Conservation (phyloP, 176 grass and related monocot genomes). For the Paspalum vaginatum region DNA sequence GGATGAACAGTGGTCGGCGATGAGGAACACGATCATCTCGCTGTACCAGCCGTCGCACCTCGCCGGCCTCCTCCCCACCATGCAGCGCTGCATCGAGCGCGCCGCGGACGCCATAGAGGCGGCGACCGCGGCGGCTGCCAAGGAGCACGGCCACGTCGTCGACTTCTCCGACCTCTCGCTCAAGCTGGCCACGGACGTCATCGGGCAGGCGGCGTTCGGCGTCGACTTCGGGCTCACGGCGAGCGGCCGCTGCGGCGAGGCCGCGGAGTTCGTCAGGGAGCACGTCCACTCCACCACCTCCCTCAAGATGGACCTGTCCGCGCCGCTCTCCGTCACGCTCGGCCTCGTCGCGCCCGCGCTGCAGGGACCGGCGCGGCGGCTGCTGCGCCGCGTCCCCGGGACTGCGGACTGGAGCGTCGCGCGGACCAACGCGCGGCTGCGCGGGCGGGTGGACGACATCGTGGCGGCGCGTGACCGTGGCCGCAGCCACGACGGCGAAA, state of each 20-base stretch:
- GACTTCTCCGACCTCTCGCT: conserved; percentile 71
- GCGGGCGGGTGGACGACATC: conserved; percentile 55
- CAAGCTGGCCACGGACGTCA: conserved; percentile 75
- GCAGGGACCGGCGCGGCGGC: conserved; percentile 47
- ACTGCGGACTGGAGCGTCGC: conserved; percentile 61
- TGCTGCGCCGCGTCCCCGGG: conserved; percentile 50
- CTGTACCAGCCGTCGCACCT: conserved; percentile 84
- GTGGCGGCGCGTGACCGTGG: conserved; percentile 33
- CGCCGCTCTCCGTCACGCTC: conserved; percentile 62
- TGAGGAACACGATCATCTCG: conserved; percentile 77
- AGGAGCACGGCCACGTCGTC: conserved; percentile 35
- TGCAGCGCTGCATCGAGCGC: conserved; percentile 65
- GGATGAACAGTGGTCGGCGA: conserved; percentile 68
- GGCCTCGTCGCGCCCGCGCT: conserved; percentile 68
- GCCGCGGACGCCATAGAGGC: conserved; percentile 33
- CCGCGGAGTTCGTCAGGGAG: conserved; percentile 62
- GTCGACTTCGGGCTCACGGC: conserved; percentile 65
- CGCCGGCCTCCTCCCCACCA: conserved; percentile 66
- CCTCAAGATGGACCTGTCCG: conserved; percentile 81
- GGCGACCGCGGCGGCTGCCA: neutral
- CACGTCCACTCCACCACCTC: conserved; percentile 76
- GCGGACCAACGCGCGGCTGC: conserved; percentile 57
- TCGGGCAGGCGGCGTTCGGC: conserved; percentile 70
- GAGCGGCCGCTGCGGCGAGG: conserved; percentile 29
- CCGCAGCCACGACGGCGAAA: neutral